Base-by-base conservation (phyloP, 2,329 filamentous ascomycete genomes). In the Purpureocillium takamizusanense region DNA sequence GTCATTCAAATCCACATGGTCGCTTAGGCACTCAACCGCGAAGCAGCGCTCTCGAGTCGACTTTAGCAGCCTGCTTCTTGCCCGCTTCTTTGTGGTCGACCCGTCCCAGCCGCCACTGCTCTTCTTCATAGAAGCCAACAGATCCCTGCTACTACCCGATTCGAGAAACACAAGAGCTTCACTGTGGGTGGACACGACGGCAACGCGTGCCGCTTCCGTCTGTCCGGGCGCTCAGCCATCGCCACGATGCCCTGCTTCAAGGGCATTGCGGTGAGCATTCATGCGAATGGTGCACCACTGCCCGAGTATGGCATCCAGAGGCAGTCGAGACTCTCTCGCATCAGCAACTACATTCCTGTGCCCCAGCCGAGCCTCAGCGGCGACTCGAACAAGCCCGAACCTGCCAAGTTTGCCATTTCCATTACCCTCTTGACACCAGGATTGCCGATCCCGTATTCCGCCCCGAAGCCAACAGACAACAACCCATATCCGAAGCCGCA, bases 261-360 rank as follows among this genome's bases (percentile, higher is more conserved):
- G 72, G 92, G 92, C 66, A 88, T 98, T 67, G 90, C 92, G 54
- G 90, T 97, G 60, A 94, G 86, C 75, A 94, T 97, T 62, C 92
- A 98, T 68, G 76, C 78, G 42, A 81, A 81, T 57, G 75, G 74
- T 46, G 70, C 87, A 51, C 89, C 92, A 49, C 78, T 98, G 49
- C 74, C 88, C 45, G 92, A 98, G 66, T 83, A 94, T 67, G 90
- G 89, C 54, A 84, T 97, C 52, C 90, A 97, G 68, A 92, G 88
- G 60, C 87, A 95, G 64, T 88, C 86, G 42, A 83, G 87, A 53
- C 76, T 87, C 46, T 89, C 86, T 46, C 84, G 92, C 55, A 95
- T 98, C 66, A 95, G 88, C 59, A 88, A 86, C 53, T 98, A 95
- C 68, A 97, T 98, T 53, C 88, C 90, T 37, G 92, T 98, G 7